Conservation (phyloP, 371 early-diverging fungal genomes). For the Racocetra persica region DNA sequence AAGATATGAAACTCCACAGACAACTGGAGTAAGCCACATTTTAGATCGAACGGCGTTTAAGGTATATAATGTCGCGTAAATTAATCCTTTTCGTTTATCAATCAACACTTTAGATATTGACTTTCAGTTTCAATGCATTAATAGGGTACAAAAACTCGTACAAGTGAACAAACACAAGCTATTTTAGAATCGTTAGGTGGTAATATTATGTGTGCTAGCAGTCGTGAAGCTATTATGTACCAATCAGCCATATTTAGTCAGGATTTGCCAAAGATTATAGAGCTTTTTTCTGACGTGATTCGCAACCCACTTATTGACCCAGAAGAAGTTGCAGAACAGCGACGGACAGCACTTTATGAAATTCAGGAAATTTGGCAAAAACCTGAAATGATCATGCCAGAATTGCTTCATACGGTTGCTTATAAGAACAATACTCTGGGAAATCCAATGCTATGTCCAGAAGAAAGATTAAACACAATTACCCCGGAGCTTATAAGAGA, state of each 20-base stretch:
- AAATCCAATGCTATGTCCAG: slow-evolving; percentile 80
- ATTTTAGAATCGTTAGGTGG: slow-evolving; percentile 89
- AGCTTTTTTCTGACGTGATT: slow-evolving; percentile 83
- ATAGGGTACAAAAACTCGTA: slow-evolving; percentile 67
- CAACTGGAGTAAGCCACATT: slow-evolving; percentile 82
- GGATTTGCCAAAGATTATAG: slow-evolving; percentile 75
- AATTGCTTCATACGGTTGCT: slow-evolving; percentile 86
- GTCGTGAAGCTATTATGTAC: slow-evolving; percentile 95
- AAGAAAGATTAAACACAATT: slow-evolving; percentile 69
- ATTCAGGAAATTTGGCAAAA: slow-evolving; percentile 84
- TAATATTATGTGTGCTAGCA: slow-evolving; percentile 86
- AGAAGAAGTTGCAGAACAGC: slow-evolving; percentile 85
- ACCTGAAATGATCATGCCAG: slow-evolving; percentile 87
- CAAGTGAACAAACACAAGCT: slow-evolving; percentile 73
- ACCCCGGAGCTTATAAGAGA: slow-evolving; percentile 70
- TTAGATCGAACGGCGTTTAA: slow-evolving; percentile 94
- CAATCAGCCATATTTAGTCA: slow-evolving; percentile 90
- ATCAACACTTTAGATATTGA: not conserved
- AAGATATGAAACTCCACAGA: slow-evolving; percentile 78
- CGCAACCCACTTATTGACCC: slow-evolving; percentile 72
- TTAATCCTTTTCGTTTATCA: not conserved
- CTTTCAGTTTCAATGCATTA: not conserved
- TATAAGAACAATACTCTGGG: slow-evolving; percentile 85
- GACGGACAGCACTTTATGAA: slow-evolving; percentile 84
- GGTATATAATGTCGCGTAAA: slow-evolving; percentile 52